Conservation (phyloP, 148 eudicot genomes). For the Persicaria tinctoria region DNA sequence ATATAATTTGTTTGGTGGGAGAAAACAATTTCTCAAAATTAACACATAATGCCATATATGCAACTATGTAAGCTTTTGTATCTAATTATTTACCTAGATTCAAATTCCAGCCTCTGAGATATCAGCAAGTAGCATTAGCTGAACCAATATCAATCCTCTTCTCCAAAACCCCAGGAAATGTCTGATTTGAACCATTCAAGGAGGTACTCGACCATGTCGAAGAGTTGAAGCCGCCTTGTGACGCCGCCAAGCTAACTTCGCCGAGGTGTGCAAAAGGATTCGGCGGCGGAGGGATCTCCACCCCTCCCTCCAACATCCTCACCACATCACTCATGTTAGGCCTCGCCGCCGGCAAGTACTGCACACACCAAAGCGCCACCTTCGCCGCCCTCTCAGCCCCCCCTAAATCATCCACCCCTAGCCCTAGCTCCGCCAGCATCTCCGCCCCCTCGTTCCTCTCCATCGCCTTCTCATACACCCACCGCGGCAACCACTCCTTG, state of each 20-base stretch:
- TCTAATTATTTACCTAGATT: too few species aligned
- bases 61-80: too few species aligned
- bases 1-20: too few species aligned
- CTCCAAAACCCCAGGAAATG: too few species aligned
- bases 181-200: too few species aligned
- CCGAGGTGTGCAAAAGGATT: conserved; percentile 24
- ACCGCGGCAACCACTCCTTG: conserved; percentile 25
- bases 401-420: conserved; percentile 10
- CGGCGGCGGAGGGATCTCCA: conserved; percentile 22
- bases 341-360: conserved; percentile 22
- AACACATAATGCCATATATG: too few species aligned
- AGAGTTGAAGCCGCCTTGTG: too few species aligned
- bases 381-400: conserved; percentile 20
- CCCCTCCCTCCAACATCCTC: conserved; percentile 28
- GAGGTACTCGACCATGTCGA: too few species aligned
- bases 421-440: conserved; percentile 16
- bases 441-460: conserved; percentile 11
- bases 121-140: too few species aligned
- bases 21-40: too few species aligned
- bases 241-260: neutral
- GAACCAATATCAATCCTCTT: too few species aligned
- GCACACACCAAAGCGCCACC: conserved; percentile 33
- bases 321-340: conserved; percentile 28
- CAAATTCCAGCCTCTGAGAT: too few species aligned
- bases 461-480: conserved; percentile 20